phyloP scores from a whole-genome alignment of 352 stramenopile genomes.

The Phytophthora macrochlamydospora region DNA sequence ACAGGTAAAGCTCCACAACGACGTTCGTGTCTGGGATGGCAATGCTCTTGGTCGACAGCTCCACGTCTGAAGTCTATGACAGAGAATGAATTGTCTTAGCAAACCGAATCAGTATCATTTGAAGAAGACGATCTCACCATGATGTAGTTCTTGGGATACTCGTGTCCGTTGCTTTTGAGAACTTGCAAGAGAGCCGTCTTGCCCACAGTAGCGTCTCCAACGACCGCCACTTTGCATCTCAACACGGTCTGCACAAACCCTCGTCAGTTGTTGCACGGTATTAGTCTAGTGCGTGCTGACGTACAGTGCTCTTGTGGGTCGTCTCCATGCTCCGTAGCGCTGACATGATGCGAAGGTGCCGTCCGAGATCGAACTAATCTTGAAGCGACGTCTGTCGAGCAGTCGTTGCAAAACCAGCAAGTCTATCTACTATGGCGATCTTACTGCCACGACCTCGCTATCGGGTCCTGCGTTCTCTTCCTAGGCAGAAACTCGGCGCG shows the following conservation, averaged over 20 bases:
- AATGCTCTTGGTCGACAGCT: conserved; percentile 91
- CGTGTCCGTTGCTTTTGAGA: conserved; percentile 90
- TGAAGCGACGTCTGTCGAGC: conserved; percentile 24
- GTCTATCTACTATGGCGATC: not conserved
- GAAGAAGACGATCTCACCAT: conserved; percentile 65
- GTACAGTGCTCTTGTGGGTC: conserved; percentile 87
- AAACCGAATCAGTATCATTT: not conserved
- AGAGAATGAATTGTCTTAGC: not conserved
- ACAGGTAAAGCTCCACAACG: conserved; percentile 93
- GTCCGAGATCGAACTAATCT: conserved; percentile 1
- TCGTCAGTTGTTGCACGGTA: too few species aligned
- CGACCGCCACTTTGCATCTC: conserved; percentile 90
- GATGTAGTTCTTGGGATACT: conserved; percentile 95
- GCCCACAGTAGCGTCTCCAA: conserved; percentile 90
- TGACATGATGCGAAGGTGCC: conserved; percentile 50
- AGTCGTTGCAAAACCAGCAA: conserved; percentile 4
- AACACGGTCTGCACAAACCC: conserved; percentile 71
- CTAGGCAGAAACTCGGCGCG: conserved; percentile 19
- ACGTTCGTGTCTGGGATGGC: conserved; percentile 89
- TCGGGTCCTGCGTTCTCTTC: conserved; percentile 12
- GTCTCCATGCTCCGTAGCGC: conserved; percentile 92
- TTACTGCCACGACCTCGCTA: conserved; percentile 22
- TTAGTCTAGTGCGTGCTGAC: not conserved
- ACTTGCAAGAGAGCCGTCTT: conserved; percentile 92
- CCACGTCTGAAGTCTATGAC: conserved; percentile 84